These are phyloP conservation scores for Melaleuca alternifolia DNA, from an alignment of 345 rosid genomes.

Conservation along the genomic window DNA sequence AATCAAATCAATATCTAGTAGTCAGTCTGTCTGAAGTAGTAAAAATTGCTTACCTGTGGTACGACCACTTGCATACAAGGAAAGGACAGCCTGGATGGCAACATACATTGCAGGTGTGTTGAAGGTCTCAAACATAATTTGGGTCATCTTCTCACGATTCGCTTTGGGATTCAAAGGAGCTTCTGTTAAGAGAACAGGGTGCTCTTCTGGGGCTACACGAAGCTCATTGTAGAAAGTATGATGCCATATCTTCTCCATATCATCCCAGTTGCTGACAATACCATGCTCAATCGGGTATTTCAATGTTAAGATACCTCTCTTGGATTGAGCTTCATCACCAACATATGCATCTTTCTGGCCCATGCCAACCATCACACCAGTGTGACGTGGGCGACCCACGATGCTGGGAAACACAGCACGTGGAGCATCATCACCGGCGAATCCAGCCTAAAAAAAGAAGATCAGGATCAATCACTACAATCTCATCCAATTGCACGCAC, in stretches of 20 bases:
- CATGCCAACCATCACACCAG: conserved; percentile 87
- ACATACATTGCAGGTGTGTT: conserved; percentile 91
- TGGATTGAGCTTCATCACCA: conserved; percentile 43
- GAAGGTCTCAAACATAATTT: conserved; percentile 91
- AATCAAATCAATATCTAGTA: not conserved
- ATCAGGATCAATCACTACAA: not conserved
- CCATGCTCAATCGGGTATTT: conserved; percentile 41
- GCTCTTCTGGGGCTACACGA: conserved; percentile 78
- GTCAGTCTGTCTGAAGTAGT: not conserved
- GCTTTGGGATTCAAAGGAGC: conserved; percentile 98
- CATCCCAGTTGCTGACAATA: conserved; percentile 95
- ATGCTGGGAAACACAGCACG: conserved; percentile 91
- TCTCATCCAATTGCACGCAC: not conserved
- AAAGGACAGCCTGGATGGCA: conserved; percentile 90
- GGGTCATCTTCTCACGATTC: conserved; percentile 98
- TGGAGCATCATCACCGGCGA: conserved; percentile 93
- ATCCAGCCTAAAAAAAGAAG: conserved; percentile 55
- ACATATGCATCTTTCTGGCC: conserved; percentile 87
- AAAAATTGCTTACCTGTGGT: conserved; percentile 59
- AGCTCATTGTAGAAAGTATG: conserved; percentile 94
- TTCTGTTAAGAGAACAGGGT: conserved; percentile 47
- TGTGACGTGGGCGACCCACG: conserved; percentile 90
- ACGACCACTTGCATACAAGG: conserved; percentile 94
- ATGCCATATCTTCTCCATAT: conserved; percentile 96
- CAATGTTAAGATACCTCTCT: conserved; percentile 15